Percentiles rank a stretch among this genome's conserved stretches.
Conservation (phyloP, 2,329 filamentous ascomycete genomes). For the Talaromyces rugulosus region DNA sequence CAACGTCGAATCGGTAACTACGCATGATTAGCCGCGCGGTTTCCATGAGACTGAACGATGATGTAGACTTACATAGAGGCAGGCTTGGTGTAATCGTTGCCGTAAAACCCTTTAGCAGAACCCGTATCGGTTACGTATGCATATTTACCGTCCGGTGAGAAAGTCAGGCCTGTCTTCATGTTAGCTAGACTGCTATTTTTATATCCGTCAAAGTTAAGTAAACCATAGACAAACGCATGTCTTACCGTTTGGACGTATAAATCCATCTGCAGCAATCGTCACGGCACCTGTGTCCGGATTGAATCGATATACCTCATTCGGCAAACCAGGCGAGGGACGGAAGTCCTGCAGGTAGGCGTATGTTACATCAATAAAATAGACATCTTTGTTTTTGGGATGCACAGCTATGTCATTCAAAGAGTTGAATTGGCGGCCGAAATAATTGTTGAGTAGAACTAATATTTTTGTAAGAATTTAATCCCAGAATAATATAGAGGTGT, state of each 20-base stretch:
- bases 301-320: neutral
- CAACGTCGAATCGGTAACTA: neutral
- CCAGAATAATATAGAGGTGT: neutral
- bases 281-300: neutral
- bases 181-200: neutral
- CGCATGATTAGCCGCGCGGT: neutral
- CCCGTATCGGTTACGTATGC: neutral
- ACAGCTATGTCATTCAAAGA: neutral
- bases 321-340: neutral
- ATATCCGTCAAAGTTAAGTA: neutral
- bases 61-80: neutral
- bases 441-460: neutral
- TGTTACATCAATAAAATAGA: neutral
- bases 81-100: neutral
- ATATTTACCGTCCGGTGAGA: neutral
- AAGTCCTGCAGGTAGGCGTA: neutral
- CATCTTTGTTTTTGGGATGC: neutral
- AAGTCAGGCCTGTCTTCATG: neutral
- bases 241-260: neutral
- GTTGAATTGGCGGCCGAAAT: neutral
- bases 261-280: neutral
- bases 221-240: neutral
- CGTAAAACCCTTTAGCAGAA: neutral
- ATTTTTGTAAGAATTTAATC: neutral
- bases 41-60: neutral